These are phyloP conservation scores for Pycnococcus provasolii DNA, from an alignment of 139 green algal species.

Conservation along the genomic window DNA sequence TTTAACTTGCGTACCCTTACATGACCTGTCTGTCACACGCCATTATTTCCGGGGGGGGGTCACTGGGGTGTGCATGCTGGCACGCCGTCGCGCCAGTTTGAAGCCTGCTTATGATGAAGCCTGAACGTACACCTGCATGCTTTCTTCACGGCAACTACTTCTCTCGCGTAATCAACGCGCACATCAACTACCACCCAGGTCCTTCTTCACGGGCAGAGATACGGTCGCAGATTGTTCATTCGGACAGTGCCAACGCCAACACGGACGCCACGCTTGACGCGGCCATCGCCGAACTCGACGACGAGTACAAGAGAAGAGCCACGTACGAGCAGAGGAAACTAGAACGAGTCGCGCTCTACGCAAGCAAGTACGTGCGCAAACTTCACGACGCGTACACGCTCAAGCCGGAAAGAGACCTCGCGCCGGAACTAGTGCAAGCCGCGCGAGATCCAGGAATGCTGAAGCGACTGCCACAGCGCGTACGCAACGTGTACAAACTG, in stretches of 20 bases:
- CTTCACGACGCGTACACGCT: not conserved
- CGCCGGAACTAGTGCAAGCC: not conserved
- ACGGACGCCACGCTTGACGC: not conserved
- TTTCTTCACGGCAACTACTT: not conserved
- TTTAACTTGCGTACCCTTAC: no score
- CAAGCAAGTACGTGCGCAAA: not conserved
- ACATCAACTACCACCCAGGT: not conserved
- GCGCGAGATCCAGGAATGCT: not conserved
- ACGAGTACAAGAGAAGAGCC: not conserved
- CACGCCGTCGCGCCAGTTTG: no score
- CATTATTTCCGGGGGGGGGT: no score
- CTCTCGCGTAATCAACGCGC: not conserved
- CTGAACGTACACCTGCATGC: not conserved
- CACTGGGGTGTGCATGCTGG: no score
- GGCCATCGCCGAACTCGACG: not conserved
- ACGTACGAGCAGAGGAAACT: not conserved
- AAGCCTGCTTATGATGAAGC: no score
- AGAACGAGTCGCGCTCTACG: not conserved
- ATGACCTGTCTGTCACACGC: no score
- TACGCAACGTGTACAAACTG: not conserved
- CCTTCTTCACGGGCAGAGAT: not conserved
- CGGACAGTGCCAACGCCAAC: not conserved
- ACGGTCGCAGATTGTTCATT: not conserved
- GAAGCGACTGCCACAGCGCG: not conserved
- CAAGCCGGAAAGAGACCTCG: not conserved